These are phyloP conservation scores for Cordyceps pruinosa DNA, from an alignment of 2,329 filamentous ascomycete species.

Conservation along the genomic window DNA sequence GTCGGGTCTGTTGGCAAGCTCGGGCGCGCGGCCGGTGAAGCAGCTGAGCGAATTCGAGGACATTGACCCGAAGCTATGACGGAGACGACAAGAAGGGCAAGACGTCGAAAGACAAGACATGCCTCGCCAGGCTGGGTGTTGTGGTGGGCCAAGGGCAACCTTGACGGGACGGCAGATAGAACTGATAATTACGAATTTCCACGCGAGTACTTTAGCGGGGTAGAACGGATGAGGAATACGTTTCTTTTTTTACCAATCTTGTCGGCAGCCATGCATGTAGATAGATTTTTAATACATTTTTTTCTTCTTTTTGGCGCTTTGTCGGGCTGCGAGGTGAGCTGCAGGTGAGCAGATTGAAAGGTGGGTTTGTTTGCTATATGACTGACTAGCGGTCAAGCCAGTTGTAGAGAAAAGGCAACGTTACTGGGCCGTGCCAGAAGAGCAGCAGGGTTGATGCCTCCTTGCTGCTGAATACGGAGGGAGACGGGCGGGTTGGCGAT, in stretches of 20 bases:
- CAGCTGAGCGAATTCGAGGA: conserved; percentile 84
- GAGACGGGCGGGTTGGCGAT: too few relatives aligned
- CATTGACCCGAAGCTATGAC: conserved; percentile 67
- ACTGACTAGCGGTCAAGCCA: background rate
- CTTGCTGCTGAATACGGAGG: background rate
- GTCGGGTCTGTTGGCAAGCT: conserved; percentile 63
- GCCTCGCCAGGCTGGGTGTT: background rate
- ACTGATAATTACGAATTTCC: conserved; percentile 5
- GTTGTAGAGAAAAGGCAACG: background rate
- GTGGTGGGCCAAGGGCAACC: background rate
- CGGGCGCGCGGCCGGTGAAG: conserved; percentile 64
- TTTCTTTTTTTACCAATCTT: background rate
- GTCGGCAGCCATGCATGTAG: background rate
- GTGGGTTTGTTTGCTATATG: background rate
- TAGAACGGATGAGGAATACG: background rate
- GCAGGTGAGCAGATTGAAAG: background rate
- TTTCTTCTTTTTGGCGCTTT: background rate
- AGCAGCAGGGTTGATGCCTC: background rate
- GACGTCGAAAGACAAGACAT: background rate
- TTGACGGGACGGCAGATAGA: conserved; percentile 3
- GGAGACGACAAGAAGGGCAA: background rate
- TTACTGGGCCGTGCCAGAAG: background rate
- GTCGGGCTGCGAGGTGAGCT: background rate
- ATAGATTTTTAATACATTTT: background rate
- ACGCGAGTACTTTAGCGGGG: background rate